Evolutionary conservation across 2,329 filamentous ascomycete genomes (phyloP).

Genomic region (Pyrenophora seminiperda): DNA sequence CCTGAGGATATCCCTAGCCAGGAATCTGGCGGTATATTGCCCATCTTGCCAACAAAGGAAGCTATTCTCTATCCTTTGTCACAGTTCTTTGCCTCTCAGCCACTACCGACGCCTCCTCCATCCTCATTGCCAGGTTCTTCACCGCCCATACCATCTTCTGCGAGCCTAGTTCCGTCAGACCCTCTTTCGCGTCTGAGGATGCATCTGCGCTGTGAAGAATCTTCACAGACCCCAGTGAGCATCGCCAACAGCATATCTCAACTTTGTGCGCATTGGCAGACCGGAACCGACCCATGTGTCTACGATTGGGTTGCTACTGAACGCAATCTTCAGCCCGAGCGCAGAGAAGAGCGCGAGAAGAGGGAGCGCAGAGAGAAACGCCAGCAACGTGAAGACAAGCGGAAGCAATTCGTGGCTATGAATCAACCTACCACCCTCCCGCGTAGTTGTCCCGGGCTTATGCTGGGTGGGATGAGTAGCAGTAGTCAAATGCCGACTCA

Average conservation of each 20-base stretch:
- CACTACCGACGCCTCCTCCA: conserved; percentile 20
- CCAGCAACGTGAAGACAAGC: conserved; percentile 48
- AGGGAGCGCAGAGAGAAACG: conserved; percentile 49
- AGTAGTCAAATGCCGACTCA: conserved; percentile 37
- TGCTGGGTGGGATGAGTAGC: conserved; percentile 19
- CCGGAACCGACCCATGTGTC: conserved; percentile 43
- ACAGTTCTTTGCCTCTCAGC: conserved; percentile 10
- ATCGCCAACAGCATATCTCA: conserved; percentile 43
- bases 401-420: conserved; percentile 22
- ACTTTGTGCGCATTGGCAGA: conserved; percentile 51
- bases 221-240: conserved; percentile 13
- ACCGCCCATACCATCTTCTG: conserved; percentile 11
- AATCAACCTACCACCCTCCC: conserved; percentile 27
- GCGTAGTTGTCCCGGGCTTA: conserved; percentile 39
- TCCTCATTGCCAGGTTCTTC: conserved; percentile 12
- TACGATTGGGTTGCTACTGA: conserved; percentile 51
- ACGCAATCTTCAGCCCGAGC: conserved; percentile 34
- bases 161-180: conserved; percentile 5
- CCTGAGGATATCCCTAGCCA: conserved; percentile 15
- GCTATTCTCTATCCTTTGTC: neutral
- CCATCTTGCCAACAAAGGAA: conserved; percentile 25
- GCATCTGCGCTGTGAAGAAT: conserved; percentile 45
- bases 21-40: conserved; percentile 22
- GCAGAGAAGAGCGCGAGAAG: conserved; percentile 45
- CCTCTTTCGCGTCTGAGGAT: conserved; percentile 43